Conservation (phyloP, 176 grass and related monocot species). For the Dactylis glomerata region DNA sequence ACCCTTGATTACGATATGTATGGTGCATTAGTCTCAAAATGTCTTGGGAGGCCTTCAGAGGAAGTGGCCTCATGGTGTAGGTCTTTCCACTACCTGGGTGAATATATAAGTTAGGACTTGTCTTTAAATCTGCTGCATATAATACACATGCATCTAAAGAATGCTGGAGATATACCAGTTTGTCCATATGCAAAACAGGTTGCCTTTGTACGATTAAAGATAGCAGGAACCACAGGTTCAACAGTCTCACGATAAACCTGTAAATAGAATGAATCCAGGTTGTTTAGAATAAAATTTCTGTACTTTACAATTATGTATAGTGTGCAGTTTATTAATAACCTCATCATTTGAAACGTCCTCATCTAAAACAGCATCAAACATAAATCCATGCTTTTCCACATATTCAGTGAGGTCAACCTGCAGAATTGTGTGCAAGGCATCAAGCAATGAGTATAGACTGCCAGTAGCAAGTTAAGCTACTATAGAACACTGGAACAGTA, state of each 20-base stretch:
- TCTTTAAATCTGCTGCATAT: neutral
- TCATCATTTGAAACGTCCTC: constrained; percentile 97
- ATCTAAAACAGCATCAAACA: constrained; percentile 98
- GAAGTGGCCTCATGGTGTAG: constrained; percentile 93
- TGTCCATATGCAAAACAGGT: constrained; percentile 99
- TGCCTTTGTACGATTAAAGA: constrained; percentile 94
- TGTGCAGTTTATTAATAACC: constrained; percentile 34
- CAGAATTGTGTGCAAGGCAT: constrained; percentile 9
- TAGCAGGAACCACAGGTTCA: constrained; percentile 92
- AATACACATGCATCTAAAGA: constrained; percentile 12
- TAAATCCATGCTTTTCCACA: constrained; percentile 95
- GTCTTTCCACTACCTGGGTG: constrained; percentile 94
- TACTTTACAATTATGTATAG: constrained; percentile 1
- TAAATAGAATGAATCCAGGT: constrained; percentile 15
- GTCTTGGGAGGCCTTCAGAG: constrained; percentile 95
- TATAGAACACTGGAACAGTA: neutral
- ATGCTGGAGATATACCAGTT: constrained; percentile 58
- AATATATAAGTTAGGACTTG: constrained; percentile 26
- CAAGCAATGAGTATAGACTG: constrained; percentile 2
- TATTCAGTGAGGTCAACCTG: constrained; percentile 98
- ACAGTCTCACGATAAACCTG: constrained; percentile 98
- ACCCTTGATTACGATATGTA: constrained; percentile 86
- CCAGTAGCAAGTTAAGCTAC: constrained; percentile 6
- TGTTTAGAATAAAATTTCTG: constrained; percentile 9
- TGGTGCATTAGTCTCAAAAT: constrained; percentile 96